A percentile compares a stretch with the other conserved stretches of the same genome.
Evolutionary conservation across 1,139 yeast species (phyloP).

Genomic region (Blastobotrys elegans): DNA sequence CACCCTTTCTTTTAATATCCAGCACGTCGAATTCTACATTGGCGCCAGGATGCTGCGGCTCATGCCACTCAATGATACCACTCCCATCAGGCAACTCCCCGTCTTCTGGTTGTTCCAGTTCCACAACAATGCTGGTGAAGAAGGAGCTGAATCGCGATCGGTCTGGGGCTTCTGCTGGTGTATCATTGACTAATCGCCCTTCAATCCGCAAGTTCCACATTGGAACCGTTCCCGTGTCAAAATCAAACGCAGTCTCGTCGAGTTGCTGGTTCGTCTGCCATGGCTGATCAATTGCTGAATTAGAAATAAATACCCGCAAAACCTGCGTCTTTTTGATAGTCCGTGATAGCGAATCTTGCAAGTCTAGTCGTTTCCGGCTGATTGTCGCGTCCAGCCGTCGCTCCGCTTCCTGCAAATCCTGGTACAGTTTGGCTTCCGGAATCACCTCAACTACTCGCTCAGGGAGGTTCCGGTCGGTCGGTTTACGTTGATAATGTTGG

Average conservation of each 20-base stretch:
- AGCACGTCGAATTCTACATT: constrained; percentile 73
- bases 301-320: constrained; percentile 79
- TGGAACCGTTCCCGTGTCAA: constrained; percentile 38
- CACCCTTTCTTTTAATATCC: constrained; percentile 78
- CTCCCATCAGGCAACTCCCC: constrained; percentile 36
- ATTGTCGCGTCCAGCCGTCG: constrained; percentile 72
- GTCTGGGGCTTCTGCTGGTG: constrained; percentile 33
- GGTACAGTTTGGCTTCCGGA: constrained; percentile 71
- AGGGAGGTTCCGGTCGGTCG: constrained; percentile 70
- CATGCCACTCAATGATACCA: constrained; percentile 64
- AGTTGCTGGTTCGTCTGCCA: constrained; percentile 56
- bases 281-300: constrained; percentile 79
- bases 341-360: constrained; percentile 60
- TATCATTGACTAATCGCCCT: constrained; percentile 59
- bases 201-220: constrained; percentile 86
- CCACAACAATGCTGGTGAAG: constrained; percentile 79
- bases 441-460: constrained; percentile 53
- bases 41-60: constrained; percentile 31
- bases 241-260: constrained; percentile 38
- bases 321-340: constrained; percentile 44
- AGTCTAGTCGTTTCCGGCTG: constrained; percentile 76
- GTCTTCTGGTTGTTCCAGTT: constrained; percentile 42
- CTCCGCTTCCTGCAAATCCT: constrained; percentile 72
- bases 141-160: constrained; percentile 71
- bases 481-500: constrained; percentile 40